Conservation (phyloP, 1,139 yeast genomes). For the Geotrichum macrosporum region DNA sequence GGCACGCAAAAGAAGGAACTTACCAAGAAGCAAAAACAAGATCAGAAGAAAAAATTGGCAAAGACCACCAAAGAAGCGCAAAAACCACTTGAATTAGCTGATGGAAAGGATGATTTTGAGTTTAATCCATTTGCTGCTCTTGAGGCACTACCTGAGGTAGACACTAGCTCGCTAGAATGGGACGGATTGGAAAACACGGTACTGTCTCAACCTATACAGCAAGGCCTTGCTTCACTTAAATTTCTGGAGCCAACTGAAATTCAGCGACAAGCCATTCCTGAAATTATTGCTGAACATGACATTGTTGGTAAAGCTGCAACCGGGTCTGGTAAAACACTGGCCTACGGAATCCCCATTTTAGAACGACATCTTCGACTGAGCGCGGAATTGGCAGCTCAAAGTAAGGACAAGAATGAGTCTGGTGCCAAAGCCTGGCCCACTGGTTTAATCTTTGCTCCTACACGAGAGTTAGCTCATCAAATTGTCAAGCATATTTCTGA, state of each 20-base stretch:
- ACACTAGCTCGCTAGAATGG: constrained; percentile 29
- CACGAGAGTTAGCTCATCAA: constrained; percentile 94
- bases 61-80: constrained; percentile 20
- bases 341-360: constrained; percentile 90
- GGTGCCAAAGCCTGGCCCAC: constrained; percentile 45
- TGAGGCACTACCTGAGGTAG: constrained; percentile 27
- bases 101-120: constrained; percentile 22
- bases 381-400: constrained; percentile 21
- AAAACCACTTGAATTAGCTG: constrained; percentile 19
- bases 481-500: constrained; percentile 73
- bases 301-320: constrained; percentile 95
- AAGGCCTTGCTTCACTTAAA: constrained; percentile 55
- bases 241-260: constrained; percentile 77
- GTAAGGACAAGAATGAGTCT: constrained; percentile 20
- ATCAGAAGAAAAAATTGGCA: constrained; percentile 26
- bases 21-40: constrained; percentile 4
- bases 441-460: constrained; percentile 87
- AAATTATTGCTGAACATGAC: constrained; percentile 67
- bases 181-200: constrained; percentile 28
- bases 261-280: constrained; percentile 73
- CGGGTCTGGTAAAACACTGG: constrained; percentile 96
- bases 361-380: constrained; percentile 45
- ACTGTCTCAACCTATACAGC: constrained; percentile 52
- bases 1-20: constrained; percentile 19
- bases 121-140: constrained; percentile 21